Percentiles rank a stretch among this genome's conserved stretches.
Evolutionary conservation across 2,329 filamentous ascomycete genomes (phyloP).

Genomic region (Fusarium oligoseptatum): DNA sequence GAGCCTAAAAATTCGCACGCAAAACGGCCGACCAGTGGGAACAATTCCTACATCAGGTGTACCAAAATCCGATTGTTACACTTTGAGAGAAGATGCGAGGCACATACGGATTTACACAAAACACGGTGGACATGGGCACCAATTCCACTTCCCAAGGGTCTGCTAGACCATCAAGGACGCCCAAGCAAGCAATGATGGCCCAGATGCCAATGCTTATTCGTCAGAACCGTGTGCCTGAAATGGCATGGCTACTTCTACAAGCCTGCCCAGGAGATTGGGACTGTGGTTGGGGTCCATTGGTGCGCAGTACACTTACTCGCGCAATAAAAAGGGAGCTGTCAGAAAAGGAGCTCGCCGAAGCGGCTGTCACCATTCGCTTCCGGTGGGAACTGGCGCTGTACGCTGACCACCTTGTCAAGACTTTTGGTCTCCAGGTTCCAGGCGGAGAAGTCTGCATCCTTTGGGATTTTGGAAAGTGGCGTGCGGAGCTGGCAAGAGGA

Average conservation of each 20-base stretch:
- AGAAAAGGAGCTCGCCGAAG: neutral
- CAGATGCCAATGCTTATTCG: neutral
- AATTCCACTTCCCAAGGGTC: neutral
- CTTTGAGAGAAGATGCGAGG: neutral
- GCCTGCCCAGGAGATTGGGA: neutral
- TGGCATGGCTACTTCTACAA: neutral
- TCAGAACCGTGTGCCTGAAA: neutral
- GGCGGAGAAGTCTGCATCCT: neutral
- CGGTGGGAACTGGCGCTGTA: neutral
- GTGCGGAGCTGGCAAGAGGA: neutral
- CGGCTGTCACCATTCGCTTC: neutral
- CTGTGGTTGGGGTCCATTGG: neutral
- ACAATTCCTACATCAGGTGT: neutral
- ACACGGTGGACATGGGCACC: neutral
- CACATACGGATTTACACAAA: neutral
- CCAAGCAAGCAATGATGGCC: neutral
- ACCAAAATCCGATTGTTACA: neutral
- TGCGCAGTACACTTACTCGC: neutral
- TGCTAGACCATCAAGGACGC: neutral
- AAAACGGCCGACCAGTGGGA: neutral
- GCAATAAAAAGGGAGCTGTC: neutral
- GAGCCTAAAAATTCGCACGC: neutral
- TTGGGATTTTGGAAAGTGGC: neutral
- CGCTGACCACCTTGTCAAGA: neutral
- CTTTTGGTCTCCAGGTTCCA: neutral